Base-by-base conservation (phyloP, 169 alveolate species). In the Babesia divergens region DNA sequence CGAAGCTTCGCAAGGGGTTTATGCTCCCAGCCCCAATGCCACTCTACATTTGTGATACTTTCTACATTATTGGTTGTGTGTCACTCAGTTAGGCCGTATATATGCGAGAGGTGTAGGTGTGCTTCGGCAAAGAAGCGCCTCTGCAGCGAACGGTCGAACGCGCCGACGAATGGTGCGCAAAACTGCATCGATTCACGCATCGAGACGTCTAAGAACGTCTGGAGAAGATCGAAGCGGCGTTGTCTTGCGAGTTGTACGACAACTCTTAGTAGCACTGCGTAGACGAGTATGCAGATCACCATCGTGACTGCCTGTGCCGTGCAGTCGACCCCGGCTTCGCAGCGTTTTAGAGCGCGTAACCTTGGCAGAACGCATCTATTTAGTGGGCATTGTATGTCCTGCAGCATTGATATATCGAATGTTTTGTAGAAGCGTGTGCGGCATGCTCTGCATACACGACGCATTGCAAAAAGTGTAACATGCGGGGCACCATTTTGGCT, bases 1-100 rank as follows among this genome's bases (percentile, higher is more conserved):
- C n/a, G n/a, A n/a, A n/a, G n/a, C n/a, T n/a, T n/a, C n/a, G n/a
- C n/a, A n/a, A n/a, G n/a, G n/a, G n/a, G n/a, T n/a, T n/a, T n/a
- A n/a, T n/a, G n/a, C n/a, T n/a, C n/a, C n/a, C n/a, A n/a, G n/a
- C n/a, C n/a, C n/a, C n/a, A n/a, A n/a, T n/a, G n/a, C n/a, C n/a
- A n/a, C n/a, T n/a, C n/a, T n/a, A n/a, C n/a, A n/a, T n/a, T n/a
- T n/a, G n/a, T n/a, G n/a, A n/a, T n/a, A n/a, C n/a, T n/a, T n/a
- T n/a, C n/a, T n/a, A n/a, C n/a, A n/a, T n/a, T n/a, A n/a, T n/a
- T n/a, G n/a, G n/a, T n/a, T n/a, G n/a, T n/a, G n/a, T n/a, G n/a
- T n/a, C n/a, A n/a, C n/a, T n/a, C n/a, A n/a, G n/a, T n/a, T n/a
- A 59, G 52, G 59, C 47, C 47, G 72, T 62, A 46, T 9, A 46